Conservation (phyloP, 345 rosid species). For the Turritis glabra region DNA sequence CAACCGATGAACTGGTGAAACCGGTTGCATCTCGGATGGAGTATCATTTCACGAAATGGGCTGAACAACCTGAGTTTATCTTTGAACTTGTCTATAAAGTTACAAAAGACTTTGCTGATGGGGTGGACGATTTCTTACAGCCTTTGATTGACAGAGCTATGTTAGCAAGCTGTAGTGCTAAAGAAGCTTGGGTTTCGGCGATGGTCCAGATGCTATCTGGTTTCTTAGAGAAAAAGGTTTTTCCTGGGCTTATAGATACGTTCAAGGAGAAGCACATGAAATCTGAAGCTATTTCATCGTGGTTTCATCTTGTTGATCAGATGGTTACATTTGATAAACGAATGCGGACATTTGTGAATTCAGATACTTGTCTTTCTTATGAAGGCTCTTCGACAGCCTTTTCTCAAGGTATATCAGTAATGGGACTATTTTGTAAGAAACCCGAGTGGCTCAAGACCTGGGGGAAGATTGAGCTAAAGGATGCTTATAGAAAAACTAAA, state of each 20-base stretch:
- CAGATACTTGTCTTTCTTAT: constrained; percentile 50
- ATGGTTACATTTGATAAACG: constrained; percentile 65
- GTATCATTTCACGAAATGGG: constrained; percentile 76
- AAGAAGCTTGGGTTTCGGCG: constrained; percentile 84
- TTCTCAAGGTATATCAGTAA: constrained; percentile 48
- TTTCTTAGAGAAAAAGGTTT: constrained; percentile 53
- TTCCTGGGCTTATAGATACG: constrained; percentile 52
- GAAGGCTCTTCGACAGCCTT: constrained; percentile 42
- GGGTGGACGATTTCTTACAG: constrained; percentile 71
- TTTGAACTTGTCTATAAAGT: constrained; percentile 67
- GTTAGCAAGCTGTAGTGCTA: constrained; percentile 62
- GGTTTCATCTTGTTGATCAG: constrained; percentile 79
- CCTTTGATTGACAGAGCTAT: constrained; percentile 77
- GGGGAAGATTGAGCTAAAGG: constrained; percentile 80
- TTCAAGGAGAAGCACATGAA: constrained; percentile 49
- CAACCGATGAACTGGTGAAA: constrained; percentile 66
- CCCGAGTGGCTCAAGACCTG: constrained; percentile 77
- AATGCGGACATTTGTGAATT: constrained; percentile 53
- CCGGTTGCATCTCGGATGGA: constrained; percentile 76
- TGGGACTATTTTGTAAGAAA: constrained; percentile 55
- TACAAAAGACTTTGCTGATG: constrained; percentile 62
- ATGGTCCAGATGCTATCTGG: constrained; percentile 66
- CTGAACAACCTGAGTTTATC: constrained; percentile 63
- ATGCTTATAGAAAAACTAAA: constrained; percentile 67
- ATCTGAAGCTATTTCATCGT: constrained; percentile 54